A percentile compares a stretch with the other conserved stretches of the same genome.
Conservation (phyloP, 1,284 basidiomycete genomes). For the Apiotrichum porosum region DNA sequence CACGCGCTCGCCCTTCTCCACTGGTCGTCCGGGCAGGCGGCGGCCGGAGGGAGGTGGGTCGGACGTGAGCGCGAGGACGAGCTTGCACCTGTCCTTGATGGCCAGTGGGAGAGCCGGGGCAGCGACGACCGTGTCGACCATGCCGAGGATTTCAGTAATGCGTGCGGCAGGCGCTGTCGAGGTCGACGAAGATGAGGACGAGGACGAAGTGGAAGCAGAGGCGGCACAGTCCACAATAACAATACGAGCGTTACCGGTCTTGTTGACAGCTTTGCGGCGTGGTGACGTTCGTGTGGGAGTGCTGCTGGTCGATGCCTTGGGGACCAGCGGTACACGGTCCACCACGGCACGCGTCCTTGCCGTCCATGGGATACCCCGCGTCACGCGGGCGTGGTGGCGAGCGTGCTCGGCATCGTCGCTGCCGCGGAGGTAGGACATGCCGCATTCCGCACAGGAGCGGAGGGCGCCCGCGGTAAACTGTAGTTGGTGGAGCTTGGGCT, state of each 20-base stretch:
- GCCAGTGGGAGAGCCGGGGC: conserved; percentile 41
- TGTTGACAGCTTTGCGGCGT: not conserved
- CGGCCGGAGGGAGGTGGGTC: conserved; percentile 23
- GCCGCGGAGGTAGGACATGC: conserved; percentile 49
- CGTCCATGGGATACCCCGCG: conserved; percentile 47
- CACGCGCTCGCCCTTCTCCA: conserved; percentile 33
- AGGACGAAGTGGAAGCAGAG: no score
- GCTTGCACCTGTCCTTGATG: conserved; percentile 44
- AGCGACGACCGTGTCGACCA: conserved; percentile 48
- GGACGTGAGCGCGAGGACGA: conserved; percentile 46
- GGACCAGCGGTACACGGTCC: not conserved
- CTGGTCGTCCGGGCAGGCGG: not conserved
- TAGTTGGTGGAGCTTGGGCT: conserved; percentile 26
- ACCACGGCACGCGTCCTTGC: not conserved
- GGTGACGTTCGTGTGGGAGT: not conserved
- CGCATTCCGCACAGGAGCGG: conserved; percentile 45
- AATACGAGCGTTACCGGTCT: no score
- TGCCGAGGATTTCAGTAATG: conserved; percentile 45
- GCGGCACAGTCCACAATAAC: no score
- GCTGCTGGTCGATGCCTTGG: no score
- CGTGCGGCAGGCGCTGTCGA: conserved; percentile 33
- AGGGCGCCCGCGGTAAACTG: conserved; percentile 34
- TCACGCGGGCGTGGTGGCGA: conserved; percentile 46
- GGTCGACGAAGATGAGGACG: no score
- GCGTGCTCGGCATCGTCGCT: conserved; percentile 46